Evolutionary conservation across 306 rosid genomes (phyloP).

Genomic region (Dryas octopetala): DNA sequence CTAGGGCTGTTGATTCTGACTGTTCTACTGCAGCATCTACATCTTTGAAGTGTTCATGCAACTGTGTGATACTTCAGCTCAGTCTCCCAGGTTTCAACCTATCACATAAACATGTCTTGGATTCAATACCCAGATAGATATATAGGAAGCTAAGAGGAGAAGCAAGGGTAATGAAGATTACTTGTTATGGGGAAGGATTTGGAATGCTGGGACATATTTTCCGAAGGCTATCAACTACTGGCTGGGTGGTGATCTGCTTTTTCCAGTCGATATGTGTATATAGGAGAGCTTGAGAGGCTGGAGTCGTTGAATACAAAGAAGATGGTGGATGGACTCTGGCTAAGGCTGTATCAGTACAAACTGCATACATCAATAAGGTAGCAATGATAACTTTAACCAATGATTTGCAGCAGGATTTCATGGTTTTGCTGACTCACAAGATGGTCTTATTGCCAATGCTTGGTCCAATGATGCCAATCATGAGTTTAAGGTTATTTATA

Average conservation of each 20-base stretch:
- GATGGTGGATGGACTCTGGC: conserved; percentile 51
- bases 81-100: conserved; percentile 50
- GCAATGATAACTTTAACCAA: conserved; percentile 40
- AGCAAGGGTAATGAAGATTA: conserved; percentile 27
- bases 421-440: conserved; percentile 50
- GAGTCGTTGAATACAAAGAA: conserved; percentile 28
- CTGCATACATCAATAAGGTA: conserved; percentile 45
- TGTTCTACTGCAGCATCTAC: neutral
- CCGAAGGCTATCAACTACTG: conserved; percentile 50
- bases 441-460: conserved; percentile 42
- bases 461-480: conserved; percentile 27
- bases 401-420: conserved; percentile 50
- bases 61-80: conserved; percentile 32
- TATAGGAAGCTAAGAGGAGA: conserved; percentile 25
- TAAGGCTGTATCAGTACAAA: conserved; percentile 29
- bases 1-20: no score
- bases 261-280: conserved; percentile 10
- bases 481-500: conserved; percentile 33
- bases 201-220: conserved; percentile 72
- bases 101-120: conserved; percentile 25
- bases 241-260: conserved; percentile 30
- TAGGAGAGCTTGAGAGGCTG: conserved; percentile 29
- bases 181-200: conserved; percentile 87
- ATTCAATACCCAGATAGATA: conserved; percentile 11
- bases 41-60: conserved; percentile 10